Percentiles rank a stretch among this genome's conserved stretches.
Evolutionary conservation across 805 yeast genomes (phyloP).

Genomic region (Priceomyces medius): DNA sequence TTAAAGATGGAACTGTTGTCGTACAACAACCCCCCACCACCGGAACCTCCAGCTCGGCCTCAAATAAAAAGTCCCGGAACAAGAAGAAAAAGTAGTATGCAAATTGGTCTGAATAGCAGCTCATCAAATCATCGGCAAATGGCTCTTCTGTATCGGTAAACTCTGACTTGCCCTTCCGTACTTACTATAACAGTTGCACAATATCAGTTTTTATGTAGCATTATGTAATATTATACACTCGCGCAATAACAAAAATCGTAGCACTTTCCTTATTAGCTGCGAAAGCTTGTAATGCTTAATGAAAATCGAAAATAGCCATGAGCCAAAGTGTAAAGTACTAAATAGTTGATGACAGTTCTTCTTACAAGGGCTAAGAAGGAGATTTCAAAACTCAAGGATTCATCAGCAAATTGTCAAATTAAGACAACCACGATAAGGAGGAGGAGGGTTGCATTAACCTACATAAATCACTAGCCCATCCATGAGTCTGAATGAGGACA

Average conservation of each 20-base stretch:
- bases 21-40: too few species aligned
- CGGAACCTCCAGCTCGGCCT: constrained; percentile 16
- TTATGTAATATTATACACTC: neutral
- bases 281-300: constrained; percentile 1
- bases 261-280: constrained; percentile 1
- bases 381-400: too few species aligned
- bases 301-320: too few species aligned
- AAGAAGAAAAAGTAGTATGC: constrained; percentile 17
- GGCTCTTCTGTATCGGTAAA: too few species aligned
- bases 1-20: constrained; percentile 66
- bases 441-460: neutral
- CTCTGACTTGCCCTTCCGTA: too few species aligned
- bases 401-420: too few species aligned
- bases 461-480: neutral
- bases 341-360: too few species aligned
- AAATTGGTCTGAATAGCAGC: too few species aligned
- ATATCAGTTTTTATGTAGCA: neutral
- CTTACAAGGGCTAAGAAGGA: too few species aligned
- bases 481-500: constrained; percentile 2
- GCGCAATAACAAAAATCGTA: neutral
- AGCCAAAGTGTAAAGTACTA: too few species aligned
- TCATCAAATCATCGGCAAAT: too few species aligned
- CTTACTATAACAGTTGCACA: too few species aligned
- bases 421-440: neutral
- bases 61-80: constrained; percentile 13